Conservation (phyloP, 371 early-diverging fungal genomes). For the Batkoa obscura region DNA sequence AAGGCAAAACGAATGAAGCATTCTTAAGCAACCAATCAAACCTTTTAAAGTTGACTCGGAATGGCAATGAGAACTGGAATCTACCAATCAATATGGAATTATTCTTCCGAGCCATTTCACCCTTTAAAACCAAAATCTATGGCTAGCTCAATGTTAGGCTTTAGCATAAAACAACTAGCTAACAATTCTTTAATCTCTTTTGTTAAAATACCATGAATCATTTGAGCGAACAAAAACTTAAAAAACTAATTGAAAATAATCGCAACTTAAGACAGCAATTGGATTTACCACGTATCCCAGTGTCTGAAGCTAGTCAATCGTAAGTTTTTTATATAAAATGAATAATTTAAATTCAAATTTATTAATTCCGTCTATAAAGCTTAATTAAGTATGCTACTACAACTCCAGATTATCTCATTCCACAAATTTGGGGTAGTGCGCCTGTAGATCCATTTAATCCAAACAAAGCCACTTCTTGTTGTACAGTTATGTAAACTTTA, state of each 20-base stretch:
- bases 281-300: slow-evolving; percentile 54
- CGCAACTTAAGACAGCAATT: slow-evolving; percentile 57
- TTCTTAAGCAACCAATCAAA: too few species aligned
- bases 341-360: neutral
- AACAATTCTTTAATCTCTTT: too few species aligned
- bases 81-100: too few species aligned
- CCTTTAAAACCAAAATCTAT: too few species aligned
- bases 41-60: too few species aligned
- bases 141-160: too few species aligned
- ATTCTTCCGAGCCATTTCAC: too few species aligned
- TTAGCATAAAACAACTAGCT: too few species aligned
- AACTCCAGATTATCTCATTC: slow-evolving; percentile 51
- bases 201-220: neutral
- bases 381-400: slow-evolving; percentile 31
- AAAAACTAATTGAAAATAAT: slow-evolving; percentile 55
- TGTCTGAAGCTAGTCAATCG: slow-evolving; percentile 54
- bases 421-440: slow-evolving; percentile 49
- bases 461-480: neutral
- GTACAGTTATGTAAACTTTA: neutral
- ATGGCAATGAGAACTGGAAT: too few species aligned
- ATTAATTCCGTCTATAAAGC: slow-evolving; percentile 7
- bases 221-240: slow-evolving; percentile 49
- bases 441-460: neutral
- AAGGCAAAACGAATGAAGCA: too few species aligned
- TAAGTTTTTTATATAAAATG: slow-evolving; percentile 11